These are phyloP conservation scores for Crithidia sp. DNA, from an alignment of 208 protist species.

Conservation along the genomic window DNA sequence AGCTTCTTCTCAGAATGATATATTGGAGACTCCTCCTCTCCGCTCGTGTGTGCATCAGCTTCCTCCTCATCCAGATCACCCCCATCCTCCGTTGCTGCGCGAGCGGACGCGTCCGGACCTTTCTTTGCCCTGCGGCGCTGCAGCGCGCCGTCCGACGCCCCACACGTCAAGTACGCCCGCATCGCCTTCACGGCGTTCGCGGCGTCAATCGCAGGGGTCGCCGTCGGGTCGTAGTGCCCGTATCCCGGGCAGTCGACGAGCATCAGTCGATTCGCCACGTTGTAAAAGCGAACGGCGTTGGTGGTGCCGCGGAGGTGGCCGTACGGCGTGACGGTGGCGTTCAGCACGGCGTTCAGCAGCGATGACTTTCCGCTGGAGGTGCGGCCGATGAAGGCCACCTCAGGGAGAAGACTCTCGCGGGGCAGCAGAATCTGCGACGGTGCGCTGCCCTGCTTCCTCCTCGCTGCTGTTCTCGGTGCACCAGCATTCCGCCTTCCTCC, in stretches of 20 bases:
- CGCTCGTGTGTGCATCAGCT: too few relatives aligned
- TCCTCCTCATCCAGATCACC: too few relatives aligned
- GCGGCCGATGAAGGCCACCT: constrained; percentile 89
- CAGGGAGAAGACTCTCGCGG: constrained; percentile 52
- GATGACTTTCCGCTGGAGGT: constrained; percentile 89
- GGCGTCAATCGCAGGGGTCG: constrained; percentile 62
- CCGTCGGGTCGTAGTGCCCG: constrained; percentile 82
- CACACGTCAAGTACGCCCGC: constrained; percentile 61
- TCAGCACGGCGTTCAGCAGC: constrained; percentile 86
- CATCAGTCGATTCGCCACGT: constrained; percentile 59
- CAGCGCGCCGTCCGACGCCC: constrained; percentile 22
- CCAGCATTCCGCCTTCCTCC: too few relatives aligned
- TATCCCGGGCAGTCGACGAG: constrained; percentile 91
- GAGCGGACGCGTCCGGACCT: too few relatives aligned
- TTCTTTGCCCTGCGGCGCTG: neutral
- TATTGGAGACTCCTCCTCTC: neutral
- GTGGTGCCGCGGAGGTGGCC: constrained; percentile 88
- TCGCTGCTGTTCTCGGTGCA: neutral
- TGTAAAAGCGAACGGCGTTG: constrained; percentile 79
- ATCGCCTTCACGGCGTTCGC: constrained; percentile 76
- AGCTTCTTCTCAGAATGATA: too few relatives aligned
- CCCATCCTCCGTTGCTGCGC: too few relatives aligned
- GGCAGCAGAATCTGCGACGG: constrained; percentile 1
- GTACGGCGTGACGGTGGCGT: constrained; percentile 83
- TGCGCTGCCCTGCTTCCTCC: neutral